Evolutionary conservation across 768 basidiomycete species (phyloP), one percentile per base, ranked within the genome.

Genomic region (Kwoniella heveanensis): DNA sequence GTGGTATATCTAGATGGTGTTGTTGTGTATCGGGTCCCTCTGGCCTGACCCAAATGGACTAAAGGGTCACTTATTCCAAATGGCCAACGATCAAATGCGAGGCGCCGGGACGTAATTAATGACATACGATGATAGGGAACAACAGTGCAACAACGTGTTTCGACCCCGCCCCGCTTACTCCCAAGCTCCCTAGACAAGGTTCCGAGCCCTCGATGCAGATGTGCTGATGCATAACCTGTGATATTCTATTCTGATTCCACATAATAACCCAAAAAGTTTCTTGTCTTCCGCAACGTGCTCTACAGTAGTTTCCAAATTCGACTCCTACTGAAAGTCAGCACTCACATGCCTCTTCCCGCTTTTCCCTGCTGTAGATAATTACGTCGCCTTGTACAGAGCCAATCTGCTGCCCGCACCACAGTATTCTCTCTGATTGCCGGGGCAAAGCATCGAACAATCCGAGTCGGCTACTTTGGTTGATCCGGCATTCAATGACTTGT

Each of bases 391-490:
- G 47, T 62, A 62, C 37, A 62, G 26, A n/a, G 60, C 60, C 24
- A 62, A 25, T 44, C 29, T 62, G 7, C n/a, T n/a, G 24, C 62
- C 52, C 0, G 66, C 77, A 24, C 77, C 77, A 52, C 77, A 79
- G 21, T 59, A 62, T 30, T 49, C 27, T 12, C 30, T 37, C 39
- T 68, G 54, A 48, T 57, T 64, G 29, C 90, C 91, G 13, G 83
- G 83, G 66, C 92, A 94, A 0, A 82, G 83, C 88, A 88, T 90
- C 72, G 84, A 85, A 73, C 92, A 94, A 29, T 83, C 83, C 1
- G 81, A 77, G 1, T 84, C 84, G 1, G 76, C 44, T 3, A 81
- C 66, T 0, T 83, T 84, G 17, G 69, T 46, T 0, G 83, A 89
- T 6, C 59, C 65, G 49, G 64, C 87, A 26, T 85, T 83, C 39